These are phyloP conservation scores for Cercospora zeina DNA, from an alignment of 2,329 filamentous ascomycete genomes.

Conservation along the genomic window DNA sequence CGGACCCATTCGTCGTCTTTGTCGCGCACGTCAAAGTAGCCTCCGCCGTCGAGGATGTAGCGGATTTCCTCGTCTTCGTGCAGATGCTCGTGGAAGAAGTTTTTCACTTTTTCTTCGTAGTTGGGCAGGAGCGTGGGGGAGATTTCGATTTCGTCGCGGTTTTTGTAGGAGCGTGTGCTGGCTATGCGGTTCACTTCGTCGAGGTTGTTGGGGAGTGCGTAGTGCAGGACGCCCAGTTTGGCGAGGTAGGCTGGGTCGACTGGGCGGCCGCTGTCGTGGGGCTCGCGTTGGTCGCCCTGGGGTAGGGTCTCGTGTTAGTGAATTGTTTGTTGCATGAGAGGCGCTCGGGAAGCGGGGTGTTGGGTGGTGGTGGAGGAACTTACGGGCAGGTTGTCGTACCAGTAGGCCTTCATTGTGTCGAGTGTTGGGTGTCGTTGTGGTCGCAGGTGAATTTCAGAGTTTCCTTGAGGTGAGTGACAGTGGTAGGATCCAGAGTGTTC, in stretches of 20 bases:
- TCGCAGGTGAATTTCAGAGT: background rate
- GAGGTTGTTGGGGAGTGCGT: constrained; percentile 62
- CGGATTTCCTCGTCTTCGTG: constrained; percentile 99
- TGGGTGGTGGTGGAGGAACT: constrained; percentile 24
- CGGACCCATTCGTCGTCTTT: constrained; percentile 85
- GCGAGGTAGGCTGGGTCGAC: constrained; percentile 67
- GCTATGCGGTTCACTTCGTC: constrained; percentile 73
- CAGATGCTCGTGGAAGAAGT: constrained; percentile 91
- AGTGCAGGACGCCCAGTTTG: constrained; percentile 78
- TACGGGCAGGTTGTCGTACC: constrained; percentile 67
- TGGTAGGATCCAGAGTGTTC: background rate
- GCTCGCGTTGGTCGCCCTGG: constrained; percentile 88
- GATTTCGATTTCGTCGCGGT: constrained; percentile 89
- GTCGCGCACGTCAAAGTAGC: constrained; percentile 90
- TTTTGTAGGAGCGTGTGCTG: constrained; percentile 76
- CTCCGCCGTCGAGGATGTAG: constrained; percentile 83
- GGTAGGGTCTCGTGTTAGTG: constrained; percentile 14
- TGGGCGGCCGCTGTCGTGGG: constrained; percentile 78
- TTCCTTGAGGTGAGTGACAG: background rate
- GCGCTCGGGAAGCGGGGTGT: constrained; percentile 18
- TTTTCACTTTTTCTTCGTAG: constrained; percentile 92
- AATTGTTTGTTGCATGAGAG: constrained; percentile 14
- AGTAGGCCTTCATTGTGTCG: constrained; percentile 66
- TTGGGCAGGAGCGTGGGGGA: constrained; percentile 79
- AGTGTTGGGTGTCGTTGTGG: background rate